Base-by-base conservation (phyloP, 306 rosid species). In the Pyrus communis region DNA sequence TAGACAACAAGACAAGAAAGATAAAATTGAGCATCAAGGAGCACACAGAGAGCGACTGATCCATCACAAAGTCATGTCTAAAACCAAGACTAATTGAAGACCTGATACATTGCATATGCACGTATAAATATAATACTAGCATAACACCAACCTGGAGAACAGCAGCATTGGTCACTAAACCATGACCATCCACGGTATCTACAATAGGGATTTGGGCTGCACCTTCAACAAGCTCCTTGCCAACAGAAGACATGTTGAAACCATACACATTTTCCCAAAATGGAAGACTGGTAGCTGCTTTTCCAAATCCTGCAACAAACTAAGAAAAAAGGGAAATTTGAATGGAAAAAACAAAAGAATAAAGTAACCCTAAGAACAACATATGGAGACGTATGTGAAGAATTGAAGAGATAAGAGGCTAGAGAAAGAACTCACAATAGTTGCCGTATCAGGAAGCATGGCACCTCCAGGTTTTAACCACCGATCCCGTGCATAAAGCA, bases 301-400 rank as follows among this genome's bases (percentile, higher is more conserved):
- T 88, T 78, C 97, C 99, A 84, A 92, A 92, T 71, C 99, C 99
- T 35, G 97, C 99, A 77, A 88, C 99, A 89, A 90, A 83, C 98
- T 94, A 77, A 71, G 79, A 5, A 59, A 73, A 40, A 79, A 69
- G 40, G 23, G 18, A 21, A 28, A 30, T 42, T 4, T 23, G 35
- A 11, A 69, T 30, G 33, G 40, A 4, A 43, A 72, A 27, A 6
- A 12, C 7, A 31, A 57, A 82, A 52, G 40, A 51, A 52, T 14
- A 25, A 69, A 55, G 1, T 4, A 28, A 45, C 61, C 23, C 38
- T 12, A 10, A 27, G 13, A 69, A 40, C 46, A 33, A 55, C 42
- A 77, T 33, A 59, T 71, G 49, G 22, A 71, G 27, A 59, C 62
- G 28, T 28, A 18, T 30, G 38, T 22, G 78, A 71, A 62, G 65